Evolutionary conservation across 352 stramenopile genomes (phyloP).

Genomic region (Phytophthora cryptogea): DNA sequence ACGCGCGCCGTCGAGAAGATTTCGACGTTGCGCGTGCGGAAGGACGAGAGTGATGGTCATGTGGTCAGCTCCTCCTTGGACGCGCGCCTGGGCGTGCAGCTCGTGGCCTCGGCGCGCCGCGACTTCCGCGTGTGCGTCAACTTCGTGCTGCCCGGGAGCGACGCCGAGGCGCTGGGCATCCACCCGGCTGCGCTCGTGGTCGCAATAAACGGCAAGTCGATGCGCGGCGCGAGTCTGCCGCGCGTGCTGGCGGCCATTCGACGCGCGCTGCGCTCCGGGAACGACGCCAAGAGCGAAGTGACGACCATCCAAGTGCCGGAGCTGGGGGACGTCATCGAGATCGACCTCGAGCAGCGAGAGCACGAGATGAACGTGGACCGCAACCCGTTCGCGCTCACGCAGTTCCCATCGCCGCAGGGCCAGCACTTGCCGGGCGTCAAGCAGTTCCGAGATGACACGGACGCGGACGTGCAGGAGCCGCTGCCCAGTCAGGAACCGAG

Average conservation of each 20-base stretch:
- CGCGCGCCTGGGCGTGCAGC: conserved; percentile 54
- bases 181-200: conserved; percentile 61
- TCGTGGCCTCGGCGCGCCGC: conserved; percentile 56
- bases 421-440: conserved; percentile 68
- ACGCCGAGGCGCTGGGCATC: conserved; percentile 55
- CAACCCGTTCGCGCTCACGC: conserved; percentile 69
- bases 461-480: conserved; percentile 23
- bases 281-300: conserved; percentile 15
- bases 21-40: conserved; percentile 46
- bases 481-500: conserved; percentile 30
- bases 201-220: conserved; percentile 53
- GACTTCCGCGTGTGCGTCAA: conserved; percentile 75
- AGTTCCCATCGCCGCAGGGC: conserved; percentile 73
- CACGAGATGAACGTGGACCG: conserved; percentile 72
- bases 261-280: conserved; percentile 22
- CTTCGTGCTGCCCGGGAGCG: conserved; percentile 57
- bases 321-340: conserved; percentile 33
- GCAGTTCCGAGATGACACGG: conserved; percentile 44
- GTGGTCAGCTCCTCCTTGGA: conserved; percentile 64
- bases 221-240: conserved; percentile 54
- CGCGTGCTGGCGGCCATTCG: conserved; percentile 54
- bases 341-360: conserved; percentile 70
- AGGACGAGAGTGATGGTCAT: conserved; percentile 31
- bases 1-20: conserved; percentile 58
- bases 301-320: conserved; percentile 36